Conservation (phyloP, 1,284 basidiomycete species). For the Sporisorium sorghi region DNA sequence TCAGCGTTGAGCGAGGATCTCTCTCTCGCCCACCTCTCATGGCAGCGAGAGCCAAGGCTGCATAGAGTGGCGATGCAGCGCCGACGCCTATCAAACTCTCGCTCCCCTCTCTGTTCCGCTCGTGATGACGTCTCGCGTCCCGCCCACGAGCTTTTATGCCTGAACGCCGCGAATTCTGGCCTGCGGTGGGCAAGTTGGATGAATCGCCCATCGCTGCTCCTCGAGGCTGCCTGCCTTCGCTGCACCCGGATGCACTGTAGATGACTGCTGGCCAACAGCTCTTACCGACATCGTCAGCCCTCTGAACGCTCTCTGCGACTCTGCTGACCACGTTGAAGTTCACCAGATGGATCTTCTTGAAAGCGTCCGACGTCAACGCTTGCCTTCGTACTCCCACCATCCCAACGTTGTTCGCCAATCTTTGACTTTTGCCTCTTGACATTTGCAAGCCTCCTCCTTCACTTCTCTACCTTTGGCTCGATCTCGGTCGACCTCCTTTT, state of each 20-base stretch:
- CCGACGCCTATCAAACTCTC: no score
- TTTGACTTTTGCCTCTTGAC: conserved; percentile 26
- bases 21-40: background rate
- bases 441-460: conserved; percentile 39
- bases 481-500: conserved; percentile 22
- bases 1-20: conserved; percentile 28
- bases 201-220: conserved; percentile 7
- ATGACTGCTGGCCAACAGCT: background rate
- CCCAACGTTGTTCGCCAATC: conserved; percentile 40
- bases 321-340: background rate
- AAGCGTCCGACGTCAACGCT: background rate
- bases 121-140: conserved; percentile 10
- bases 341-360: background rate
- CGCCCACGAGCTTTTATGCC: background rate
- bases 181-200: conserved; percentile 20
- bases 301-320: background rate
- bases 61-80: no score
- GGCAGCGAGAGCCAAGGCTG: no score
- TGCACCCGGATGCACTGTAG: background rate
- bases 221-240: background rate
- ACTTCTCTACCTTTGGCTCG: conserved; percentile 22
- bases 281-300: background rate
- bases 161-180: background rate
- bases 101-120: background rate
- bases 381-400: conserved; percentile 39